Evolutionary conservation across 1,139 yeast genomes (phyloP), one percentile per base, ranked within the genome.

Genomic region (Lodderomyces elongisporus): DNA sequence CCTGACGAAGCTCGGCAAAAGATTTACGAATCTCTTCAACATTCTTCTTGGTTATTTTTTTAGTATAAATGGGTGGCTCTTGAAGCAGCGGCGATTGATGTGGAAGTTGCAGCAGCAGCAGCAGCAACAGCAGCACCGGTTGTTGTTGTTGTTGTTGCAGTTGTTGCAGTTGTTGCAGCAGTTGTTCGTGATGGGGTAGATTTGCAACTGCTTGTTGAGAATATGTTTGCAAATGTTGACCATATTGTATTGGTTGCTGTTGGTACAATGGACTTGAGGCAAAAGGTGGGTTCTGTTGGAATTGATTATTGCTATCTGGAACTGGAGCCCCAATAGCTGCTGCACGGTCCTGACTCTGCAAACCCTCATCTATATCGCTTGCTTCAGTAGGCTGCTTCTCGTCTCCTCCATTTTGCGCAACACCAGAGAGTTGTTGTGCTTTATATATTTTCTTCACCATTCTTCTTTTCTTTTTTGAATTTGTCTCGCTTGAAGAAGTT

Each of bases 11-110:
- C 14, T 24, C 27, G 7, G 23, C 26, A 30, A 36, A 42, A 26
- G 41, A 36, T 12, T 18, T 28, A 9, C 40, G 30, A 17, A 41
- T 32, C 10, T 28, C 33, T 18, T 31, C 33, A 26, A 36, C 33
- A 12, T 36, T 36, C 17, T 33, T 36, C 15, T 36, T 36, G 13
- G 39, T 36, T 13, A 36, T 31, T 21, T 33, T 36, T 23, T 36
- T 36, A 1, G 39, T 28, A 16, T 36, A 36, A 5, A 27, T 10
- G 9, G 33, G 26, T 14, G 28, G 17, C 4, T 5, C 14, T 26
- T 26, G 20, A n/a, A n/a, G n/a, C 17, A 24, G 32, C 4, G 17
- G 13, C 6, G 30, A 18, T 12, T 17, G 23, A 3, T 8, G 20
- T 8, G 12, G 17, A 26, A 14, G 28, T 26, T 26, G 20, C n/a